phyloP scores from a whole-genome alignment of 2,329 filamentous ascomycete genomes.

The Xylaria sp. region DNA sequence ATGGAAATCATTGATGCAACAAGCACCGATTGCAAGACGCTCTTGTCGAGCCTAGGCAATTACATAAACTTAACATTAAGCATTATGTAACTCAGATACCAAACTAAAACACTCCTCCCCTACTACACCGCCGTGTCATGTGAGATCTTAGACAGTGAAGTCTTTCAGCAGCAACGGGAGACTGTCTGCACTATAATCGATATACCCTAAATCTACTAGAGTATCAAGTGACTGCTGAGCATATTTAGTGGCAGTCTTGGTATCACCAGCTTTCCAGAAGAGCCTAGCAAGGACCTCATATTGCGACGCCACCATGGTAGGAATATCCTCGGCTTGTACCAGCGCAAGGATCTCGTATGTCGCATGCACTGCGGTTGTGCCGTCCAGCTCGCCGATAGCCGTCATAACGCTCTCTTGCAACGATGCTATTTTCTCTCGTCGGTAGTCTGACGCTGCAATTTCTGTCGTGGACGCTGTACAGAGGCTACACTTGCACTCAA shows the following conservation, averaged over 20 bases:
- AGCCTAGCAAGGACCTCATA: slow-evolving; percentile 52
- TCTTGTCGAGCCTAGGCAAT: neutral
- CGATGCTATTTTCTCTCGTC: slow-evolving; percentile 46
- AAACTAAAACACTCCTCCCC: neutral
- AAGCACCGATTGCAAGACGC: neutral
- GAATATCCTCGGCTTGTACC: slow-evolving; percentile 48
- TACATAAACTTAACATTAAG: neutral
- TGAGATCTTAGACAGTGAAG: slow-evolving; percentile 19
- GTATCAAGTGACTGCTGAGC: slow-evolving; percentile 48
- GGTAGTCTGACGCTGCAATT: slow-evolving; percentile 49
- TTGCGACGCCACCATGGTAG: slow-evolving; percentile 49
- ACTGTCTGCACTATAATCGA: slow-evolving; percentile 38
- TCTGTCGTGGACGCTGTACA: slow-evolving; percentile 46
- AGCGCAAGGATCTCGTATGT: slow-evolving; percentile 47
- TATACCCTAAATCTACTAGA: slow-evolving; percentile 49
- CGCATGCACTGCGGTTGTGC: slow-evolving; percentile 47
- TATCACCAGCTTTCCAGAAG: slow-evolving; percentile 49
- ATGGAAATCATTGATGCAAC: neutral
- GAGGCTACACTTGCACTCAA: slow-evolving; percentile 51
- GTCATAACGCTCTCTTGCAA: slow-evolving; percentile 45
- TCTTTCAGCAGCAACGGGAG: slow-evolving; percentile 41
- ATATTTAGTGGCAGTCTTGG: slow-evolving; percentile 46
- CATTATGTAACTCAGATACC: neutral
- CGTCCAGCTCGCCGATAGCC: slow-evolving; percentile 46
- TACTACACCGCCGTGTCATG: neutral